These are phyloP conservation scores for Medicago arabica DNA, from an alignment of 306 rosid species.

Conservation along the genomic window DNA sequence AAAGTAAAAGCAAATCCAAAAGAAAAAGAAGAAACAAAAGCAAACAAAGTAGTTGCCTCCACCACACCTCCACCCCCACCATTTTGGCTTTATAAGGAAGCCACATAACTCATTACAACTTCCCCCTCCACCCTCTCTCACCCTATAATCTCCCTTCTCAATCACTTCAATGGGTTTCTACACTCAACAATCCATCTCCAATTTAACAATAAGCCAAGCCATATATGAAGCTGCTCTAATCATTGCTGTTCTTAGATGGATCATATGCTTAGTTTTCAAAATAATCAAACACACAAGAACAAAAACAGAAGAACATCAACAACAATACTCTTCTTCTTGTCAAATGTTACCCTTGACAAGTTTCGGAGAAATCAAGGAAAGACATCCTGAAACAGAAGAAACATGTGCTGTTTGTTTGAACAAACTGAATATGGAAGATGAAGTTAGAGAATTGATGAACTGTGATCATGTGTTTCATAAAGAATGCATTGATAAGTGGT, in stretches of 20 bases:
- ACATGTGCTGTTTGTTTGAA: slow-evolving; percentile 80
- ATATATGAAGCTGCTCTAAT: slow-evolving; percentile 69
- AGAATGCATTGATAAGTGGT: slow-evolving; percentile 83
- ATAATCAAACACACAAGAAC: slow-evolving; percentile 40
- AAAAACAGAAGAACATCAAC: neutral
- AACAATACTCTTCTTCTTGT: slow-evolving; percentile 28
- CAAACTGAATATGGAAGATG: slow-evolving; percentile 54
- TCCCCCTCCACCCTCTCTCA: slow-evolving; percentile 57
- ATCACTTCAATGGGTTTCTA: slow-evolving; percentile 54
- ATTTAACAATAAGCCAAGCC: slow-evolving; percentile 54
- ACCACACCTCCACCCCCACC: slow-evolving; percentile 14
- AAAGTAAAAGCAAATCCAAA: slow-evolving; percentile 28
- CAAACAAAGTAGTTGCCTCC: slow-evolving; percentile 30
- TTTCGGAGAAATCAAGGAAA: slow-evolving; percentile 58
- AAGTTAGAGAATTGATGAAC: slow-evolving; percentile 73
- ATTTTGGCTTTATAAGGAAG: slow-evolving; percentile 60
- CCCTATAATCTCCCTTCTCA: slow-evolving; percentile 20
- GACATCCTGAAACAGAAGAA: slow-evolving; percentile 51
- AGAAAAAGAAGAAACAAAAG: neutral
- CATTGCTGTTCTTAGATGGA: slow-evolving; percentile 70
- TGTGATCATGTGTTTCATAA: slow-evolving; percentile 79
- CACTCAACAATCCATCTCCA: slow-evolving; percentile 46
- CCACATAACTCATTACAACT: slow-evolving; percentile 38
- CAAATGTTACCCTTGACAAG: slow-evolving; percentile 46
- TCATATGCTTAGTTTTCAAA: slow-evolving; percentile 52